Conservation (phyloP, 192 early-diverging fungal genomes). For the Neocallimastix lanati region DNA sequence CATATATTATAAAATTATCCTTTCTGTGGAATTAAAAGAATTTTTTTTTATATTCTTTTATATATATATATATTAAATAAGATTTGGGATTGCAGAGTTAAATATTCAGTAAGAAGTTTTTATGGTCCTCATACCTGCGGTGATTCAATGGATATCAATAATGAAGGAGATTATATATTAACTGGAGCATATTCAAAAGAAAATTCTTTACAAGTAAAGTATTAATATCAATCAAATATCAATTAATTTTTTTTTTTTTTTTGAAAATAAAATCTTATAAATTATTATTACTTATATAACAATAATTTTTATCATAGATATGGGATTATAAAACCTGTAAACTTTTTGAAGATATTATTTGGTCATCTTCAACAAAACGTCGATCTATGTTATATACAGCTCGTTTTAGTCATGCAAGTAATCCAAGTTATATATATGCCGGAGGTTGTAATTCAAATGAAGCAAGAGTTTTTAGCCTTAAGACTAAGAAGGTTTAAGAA, state of each 20-base stretch:
- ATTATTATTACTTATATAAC: neutral
- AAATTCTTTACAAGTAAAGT: constrained; percentile 15
- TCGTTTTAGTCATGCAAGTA: neutral
- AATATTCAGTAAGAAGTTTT: constrained; percentile 19
- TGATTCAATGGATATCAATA: constrained; percentile 27
- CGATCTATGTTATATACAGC: neutral
- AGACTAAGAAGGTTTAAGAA: neutral
- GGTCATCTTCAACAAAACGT: neutral
- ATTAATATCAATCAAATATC: neutral
- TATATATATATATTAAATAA: neutral
- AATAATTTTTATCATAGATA: neutral
- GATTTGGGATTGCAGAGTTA: constrained; percentile 27
- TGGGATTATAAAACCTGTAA: neutral
- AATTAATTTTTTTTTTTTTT: no score
- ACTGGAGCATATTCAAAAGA: constrained; percentile 21
- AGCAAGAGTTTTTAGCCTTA: neutral
- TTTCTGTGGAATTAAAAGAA: no score
- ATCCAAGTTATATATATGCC: neutral
- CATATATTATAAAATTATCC: neutral
- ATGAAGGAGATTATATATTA: constrained; percentile 10
- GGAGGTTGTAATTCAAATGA: neutral
- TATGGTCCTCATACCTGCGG: constrained; percentile 37
- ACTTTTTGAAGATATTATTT: neutral
- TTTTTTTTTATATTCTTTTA: no score
- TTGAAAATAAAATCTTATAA: no score